Base-by-base conservation (phyloP, 331 rosid species). In the Saraca asoca region DNA sequence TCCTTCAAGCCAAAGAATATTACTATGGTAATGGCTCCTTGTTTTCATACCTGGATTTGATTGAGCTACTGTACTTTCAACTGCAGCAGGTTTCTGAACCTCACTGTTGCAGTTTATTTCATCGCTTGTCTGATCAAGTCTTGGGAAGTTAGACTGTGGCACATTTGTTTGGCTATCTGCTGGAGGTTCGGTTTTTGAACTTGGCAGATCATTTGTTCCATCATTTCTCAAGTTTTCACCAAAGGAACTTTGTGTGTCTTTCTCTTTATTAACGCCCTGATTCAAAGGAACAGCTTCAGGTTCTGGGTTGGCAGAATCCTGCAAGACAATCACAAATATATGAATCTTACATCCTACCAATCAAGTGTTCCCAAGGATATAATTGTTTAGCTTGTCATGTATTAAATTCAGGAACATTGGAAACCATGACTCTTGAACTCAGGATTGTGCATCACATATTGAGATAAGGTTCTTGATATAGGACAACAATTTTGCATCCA, bases 31-130 rank as follows among this genome's bases (percentile, higher is more conserved):
- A 62, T 54, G 10, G 33, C 31, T 58, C 61, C 12, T 68, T 15
- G 13, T 16, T 62, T 38, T 24, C 17, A 52, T 82, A 91, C 96
- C 96, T 83, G 68, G 87, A 83, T 71, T 80, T 62, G 81, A 60
- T 31, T 77, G 68, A 68, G 69, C 9, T 56, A 56, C 12, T 42
- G 76, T 51, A 56, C 68, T 71, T 75, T 76, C 78, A 56, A 74
- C 78, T 31, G 76, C 51, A n/a, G 66, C 70, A 45, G 81, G 69
- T 24, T 70, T 74, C 29, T 39, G 41, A 86, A 50, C 58, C 42
- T 70, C 79, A 41, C 55, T 2, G 58, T 38, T 69, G 75, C 70
- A 64, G 64, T 75, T 73, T 45, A 71, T 71, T 13, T 68, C 61
- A 41, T 76, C 78, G 64, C 18, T 58, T 44, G 20, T 51, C 58